Evolutionary conservation across 163 green algal species (phyloP).

Genomic region (Scenedesmus sp.): DNA sequence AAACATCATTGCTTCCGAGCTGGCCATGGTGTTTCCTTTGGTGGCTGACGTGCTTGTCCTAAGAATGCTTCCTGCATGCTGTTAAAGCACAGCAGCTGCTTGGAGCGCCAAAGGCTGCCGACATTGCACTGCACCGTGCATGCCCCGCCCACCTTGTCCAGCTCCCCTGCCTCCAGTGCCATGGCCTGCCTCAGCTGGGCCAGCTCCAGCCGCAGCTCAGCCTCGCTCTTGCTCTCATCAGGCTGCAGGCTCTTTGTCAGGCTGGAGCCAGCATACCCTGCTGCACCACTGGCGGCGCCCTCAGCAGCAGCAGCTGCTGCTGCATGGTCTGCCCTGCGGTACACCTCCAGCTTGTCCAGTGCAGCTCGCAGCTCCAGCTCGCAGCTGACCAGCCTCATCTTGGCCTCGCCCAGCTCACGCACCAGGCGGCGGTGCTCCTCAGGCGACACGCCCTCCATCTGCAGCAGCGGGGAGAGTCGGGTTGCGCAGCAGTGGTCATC

Average conservation of each 20-base stretch:
- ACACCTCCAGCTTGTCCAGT: conserved; percentile 60
- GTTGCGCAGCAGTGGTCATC: neutral
- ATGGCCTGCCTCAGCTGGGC: conserved; percentile 66
- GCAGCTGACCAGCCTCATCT: conserved; percentile 48
- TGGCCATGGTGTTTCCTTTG: too few relatives aligned
- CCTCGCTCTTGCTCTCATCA: conserved; percentile 66
- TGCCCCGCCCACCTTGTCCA: conserved; percentile 39
- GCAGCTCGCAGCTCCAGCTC: conserved; percentile 60
- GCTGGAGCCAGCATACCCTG: neutral
- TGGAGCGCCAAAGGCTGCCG: neutral
- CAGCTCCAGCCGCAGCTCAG: conserved; percentile 67
- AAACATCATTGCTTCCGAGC: too few relatives aligned
- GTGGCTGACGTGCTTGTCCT: too few relatives aligned
- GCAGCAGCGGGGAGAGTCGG: neutral
- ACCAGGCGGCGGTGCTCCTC: conserved; percentile 62
- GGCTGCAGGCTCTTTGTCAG: conserved; percentile 49
- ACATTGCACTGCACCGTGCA: neutral
- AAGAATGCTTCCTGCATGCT: neutral
- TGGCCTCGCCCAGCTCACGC: conserved; percentile 53
- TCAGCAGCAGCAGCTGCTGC: conserved; percentile 28
- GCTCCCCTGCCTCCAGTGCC: conserved; percentile 59
- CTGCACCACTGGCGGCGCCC: neutral
- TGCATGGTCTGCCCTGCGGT: conserved; percentile 42
- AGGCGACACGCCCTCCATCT: conserved; percentile 69
- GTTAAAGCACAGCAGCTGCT: neutral